Evolutionary conservation across 495 filamentous ascomycete species (phyloP).

Genomic region (Cercophora samala): DNA sequence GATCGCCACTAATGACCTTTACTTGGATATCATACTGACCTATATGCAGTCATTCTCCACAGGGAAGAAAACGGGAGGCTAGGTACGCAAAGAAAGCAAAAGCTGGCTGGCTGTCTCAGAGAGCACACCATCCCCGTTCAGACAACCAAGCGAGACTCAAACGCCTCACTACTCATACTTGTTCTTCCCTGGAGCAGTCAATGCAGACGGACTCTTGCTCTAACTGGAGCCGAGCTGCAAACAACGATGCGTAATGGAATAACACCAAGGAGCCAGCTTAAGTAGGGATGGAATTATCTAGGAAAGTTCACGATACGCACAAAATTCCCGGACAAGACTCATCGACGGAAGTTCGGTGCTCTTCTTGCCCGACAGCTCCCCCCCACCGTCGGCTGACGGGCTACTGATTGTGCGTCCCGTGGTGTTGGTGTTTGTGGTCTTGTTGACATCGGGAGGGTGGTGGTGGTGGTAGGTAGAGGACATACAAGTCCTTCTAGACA

Average conservation of each 20-base stretch:
- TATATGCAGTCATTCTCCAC: background rate
- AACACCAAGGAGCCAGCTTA: background rate
- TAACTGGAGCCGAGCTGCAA: background rate
- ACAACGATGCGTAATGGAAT: background rate
- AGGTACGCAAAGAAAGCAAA: background rate
- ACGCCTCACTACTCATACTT: background rate
- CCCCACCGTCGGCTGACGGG: background rate
- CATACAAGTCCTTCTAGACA: background rate
- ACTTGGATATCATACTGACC: background rate
- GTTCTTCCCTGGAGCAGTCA: background rate
- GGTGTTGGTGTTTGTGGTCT: background rate
- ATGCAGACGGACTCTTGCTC: background rate
- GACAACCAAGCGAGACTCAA: background rate
- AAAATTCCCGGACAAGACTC: background rate
- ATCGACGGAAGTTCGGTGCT: background rate
- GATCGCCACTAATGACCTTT: slow-evolving; percentile 17
- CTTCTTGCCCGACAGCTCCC: background rate
- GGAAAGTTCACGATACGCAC: background rate
- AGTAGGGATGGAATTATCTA: background rate
- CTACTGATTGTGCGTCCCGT: background rate
- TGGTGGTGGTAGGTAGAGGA: background rate
- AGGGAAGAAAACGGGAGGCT: background rate
- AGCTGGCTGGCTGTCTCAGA: background rate
- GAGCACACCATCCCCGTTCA: background rate
- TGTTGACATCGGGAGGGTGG: background rate